Conservation (phyloP, 2,329 filamentous ascomycete species). For the Sarocladium brachiariae region DNA sequence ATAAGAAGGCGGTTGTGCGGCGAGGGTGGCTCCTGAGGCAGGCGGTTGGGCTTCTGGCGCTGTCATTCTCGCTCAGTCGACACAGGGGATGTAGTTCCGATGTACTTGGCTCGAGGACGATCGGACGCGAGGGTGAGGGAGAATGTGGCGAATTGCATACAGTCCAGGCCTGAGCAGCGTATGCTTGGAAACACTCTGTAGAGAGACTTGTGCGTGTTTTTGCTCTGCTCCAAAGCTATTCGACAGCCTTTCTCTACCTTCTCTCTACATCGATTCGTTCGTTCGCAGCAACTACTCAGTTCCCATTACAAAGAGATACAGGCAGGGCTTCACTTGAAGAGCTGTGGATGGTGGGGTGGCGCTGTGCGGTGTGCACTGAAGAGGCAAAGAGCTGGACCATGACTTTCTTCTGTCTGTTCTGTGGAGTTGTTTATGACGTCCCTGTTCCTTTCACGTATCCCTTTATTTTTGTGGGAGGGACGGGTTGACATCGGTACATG, state of each 20-base stretch:
- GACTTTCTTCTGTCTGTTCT: not conserved
- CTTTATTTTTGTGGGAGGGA: not conserved
- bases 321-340: too few species aligned
- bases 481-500: not conserved
- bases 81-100: too few species aligned
- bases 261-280: not conserved
- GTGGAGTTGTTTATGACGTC: not conserved
- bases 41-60: not conserved
- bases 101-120: not conserved
- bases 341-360: too few species aligned
- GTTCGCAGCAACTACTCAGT: too few species aligned
- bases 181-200: constrained; percentile 7
- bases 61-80: not conserved
- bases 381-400: not conserved
- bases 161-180: not conserved
- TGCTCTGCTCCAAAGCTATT: not conserved
- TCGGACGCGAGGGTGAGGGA: not conserved
- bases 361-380: too few species aligned
- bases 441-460: not conserved
- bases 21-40: not conserved
- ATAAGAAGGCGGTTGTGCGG: constrained; percentile 32
- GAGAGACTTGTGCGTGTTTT: not conserved
- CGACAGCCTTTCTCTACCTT: not conserved
- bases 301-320: too few species aligned
- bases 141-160: not conserved